Percentiles rank a stretch among this genome's conserved stretches.
phyloP scores from a whole-genome alignment of 495 filamentous ascomycete genomes.

The Xylaria nigripes region DNA sequence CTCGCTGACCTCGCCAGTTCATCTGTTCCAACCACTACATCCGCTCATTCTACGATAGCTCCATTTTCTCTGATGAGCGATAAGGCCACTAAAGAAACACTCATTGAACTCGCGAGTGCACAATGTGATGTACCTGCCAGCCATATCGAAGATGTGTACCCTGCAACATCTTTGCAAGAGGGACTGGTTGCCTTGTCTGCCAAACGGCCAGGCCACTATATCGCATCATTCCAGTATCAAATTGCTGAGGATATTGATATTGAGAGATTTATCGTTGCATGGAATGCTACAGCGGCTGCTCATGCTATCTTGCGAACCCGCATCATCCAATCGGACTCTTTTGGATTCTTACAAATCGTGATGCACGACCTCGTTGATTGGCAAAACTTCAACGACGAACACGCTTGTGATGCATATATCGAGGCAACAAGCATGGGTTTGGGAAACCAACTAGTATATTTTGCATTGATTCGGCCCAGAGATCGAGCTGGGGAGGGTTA shows the following conservation, averaged over 20 bases:
- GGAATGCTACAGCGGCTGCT: conserved; percentile 41
- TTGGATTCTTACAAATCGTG: conserved; percentile 48
- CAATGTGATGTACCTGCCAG: conserved; percentile 22
- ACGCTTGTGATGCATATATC: not conserved
- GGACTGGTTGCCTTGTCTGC: conserved; percentile 43
- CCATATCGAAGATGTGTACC: conserved; percentile 49
- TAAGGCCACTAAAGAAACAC: not conserved
- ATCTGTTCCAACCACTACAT: not conserved
- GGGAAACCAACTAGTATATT: not conserved
- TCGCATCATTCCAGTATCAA: conserved; percentile 41
- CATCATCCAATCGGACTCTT: conserved; percentile 38
- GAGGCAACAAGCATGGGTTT: not conserved
- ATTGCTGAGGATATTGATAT: conserved; percentile 39
- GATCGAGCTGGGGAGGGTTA: not conserved
- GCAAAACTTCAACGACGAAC: conserved; percentile 1
- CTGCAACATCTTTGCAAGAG: conserved; percentile 58
- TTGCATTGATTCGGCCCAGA: not conserved
- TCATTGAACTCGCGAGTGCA: not conserved
- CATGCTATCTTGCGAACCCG: conserved; percentile 50
- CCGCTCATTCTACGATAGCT: not conserved
- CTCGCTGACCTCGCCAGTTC: not conserved
- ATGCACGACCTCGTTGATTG: conserved; percentile 22
- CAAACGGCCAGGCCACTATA: conserved; percentile 45
- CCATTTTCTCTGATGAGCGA: not conserved
- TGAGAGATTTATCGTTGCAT: conserved; percentile 44